Conservation (phyloP, 805 yeast genomes). For the Candida vaughaniae region DNA sequence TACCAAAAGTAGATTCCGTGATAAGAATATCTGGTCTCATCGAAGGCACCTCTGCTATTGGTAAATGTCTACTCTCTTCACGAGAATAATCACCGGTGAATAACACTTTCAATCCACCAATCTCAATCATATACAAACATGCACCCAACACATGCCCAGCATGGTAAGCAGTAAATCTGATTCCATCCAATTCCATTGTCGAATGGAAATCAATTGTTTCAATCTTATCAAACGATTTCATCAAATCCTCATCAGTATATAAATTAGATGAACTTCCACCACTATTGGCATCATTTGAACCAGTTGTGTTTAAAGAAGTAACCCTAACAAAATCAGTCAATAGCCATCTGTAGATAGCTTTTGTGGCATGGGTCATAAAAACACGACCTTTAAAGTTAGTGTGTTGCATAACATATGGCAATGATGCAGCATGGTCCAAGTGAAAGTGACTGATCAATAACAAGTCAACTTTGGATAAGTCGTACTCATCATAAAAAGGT, state of each 20-base stretch:
- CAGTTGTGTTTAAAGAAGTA: constrained; percentile 48
- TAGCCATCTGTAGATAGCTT: constrained; percentile 96
- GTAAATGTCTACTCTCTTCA: constrained; percentile 92
- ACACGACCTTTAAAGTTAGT: constrained; percentile 94
- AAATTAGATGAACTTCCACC: constrained; percentile 47
- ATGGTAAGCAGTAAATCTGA: constrained; percentile 94
- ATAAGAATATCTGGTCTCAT: constrained; percentile 83
- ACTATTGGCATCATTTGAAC: constrained; percentile 38
- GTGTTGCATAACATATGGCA: constrained; percentile 97
- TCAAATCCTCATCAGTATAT: constrained; percentile 88
- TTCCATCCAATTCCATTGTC: constrained; percentile 90
- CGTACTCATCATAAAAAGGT: constrained; percentile 96
- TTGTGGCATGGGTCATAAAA: constrained; percentile 98
- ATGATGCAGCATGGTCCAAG: constrained; percentile 95
- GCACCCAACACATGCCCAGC: constrained; percentile 99
- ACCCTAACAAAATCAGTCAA: constrained; percentile 92
- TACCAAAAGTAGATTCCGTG: constrained; percentile 96
- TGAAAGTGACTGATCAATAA: constrained; percentile 92
- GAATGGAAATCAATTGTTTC: constrained; percentile 96
- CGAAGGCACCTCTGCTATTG: constrained; percentile 93
- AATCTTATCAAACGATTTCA: constrained; percentile 81
- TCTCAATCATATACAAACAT: constrained; percentile 94
- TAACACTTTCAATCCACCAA: constrained; percentile 83
- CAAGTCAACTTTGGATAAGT: constrained; percentile 81
- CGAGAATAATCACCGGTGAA: constrained; percentile 98